Conservation (phyloP, 2,329 filamentous ascomycete genomes). For the Rutstroemia sydowiana region DNA sequence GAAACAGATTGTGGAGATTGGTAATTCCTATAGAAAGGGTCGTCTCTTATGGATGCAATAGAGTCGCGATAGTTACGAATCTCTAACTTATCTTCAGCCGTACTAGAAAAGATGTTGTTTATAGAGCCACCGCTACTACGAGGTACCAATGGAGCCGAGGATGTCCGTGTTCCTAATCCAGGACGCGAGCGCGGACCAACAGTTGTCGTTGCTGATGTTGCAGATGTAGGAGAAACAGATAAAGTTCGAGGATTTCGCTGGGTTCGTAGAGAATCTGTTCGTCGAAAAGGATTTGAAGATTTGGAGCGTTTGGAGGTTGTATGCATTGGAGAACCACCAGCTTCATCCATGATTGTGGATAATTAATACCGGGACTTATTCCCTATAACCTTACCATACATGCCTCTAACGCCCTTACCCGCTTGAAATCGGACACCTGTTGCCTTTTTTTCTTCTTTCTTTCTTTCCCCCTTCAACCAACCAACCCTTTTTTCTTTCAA, state of each 20-base stretch:
- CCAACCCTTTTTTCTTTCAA: too few species aligned
- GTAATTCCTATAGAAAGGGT: slow-evolving; percentile 46
- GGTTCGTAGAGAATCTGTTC: slow-evolving; percentile 5
- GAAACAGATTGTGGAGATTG: slow-evolving; percentile 32
- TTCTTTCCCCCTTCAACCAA: too few species aligned
- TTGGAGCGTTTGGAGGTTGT: slow-evolving; percentile 6
- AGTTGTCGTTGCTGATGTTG: not conserved
- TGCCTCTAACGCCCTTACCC: not conserved
- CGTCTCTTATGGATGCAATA: slow-evolving; percentile 46
- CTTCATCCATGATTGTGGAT: slow-evolving; percentile 15
- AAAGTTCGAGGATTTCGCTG: slow-evolving; percentile 4
- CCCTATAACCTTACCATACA: not conserved
- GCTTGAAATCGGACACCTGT: not conserved
- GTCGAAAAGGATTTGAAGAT: slow-evolving; percentile 7
- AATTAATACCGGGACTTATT: not conserved
- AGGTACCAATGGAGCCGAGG: slow-evolving; percentile 9
- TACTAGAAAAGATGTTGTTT: slow-evolving; percentile 1
- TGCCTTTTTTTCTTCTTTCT: not conserved
- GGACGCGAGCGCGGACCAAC: slow-evolving; percentile 4
- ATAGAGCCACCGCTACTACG: not conserved
- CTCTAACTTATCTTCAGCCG: slow-evolving; percentile 14
- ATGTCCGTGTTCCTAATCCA: slow-evolving; percentile 5
- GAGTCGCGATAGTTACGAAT: slow-evolving; percentile 37
- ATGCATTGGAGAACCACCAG: slow-evolving; percentile 11
- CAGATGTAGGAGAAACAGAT: slow-evolving; percentile 10